Evolutionary conservation across 129 eudicot species (phyloP).

Genomic region (Centaurea solstitialis): DNA sequence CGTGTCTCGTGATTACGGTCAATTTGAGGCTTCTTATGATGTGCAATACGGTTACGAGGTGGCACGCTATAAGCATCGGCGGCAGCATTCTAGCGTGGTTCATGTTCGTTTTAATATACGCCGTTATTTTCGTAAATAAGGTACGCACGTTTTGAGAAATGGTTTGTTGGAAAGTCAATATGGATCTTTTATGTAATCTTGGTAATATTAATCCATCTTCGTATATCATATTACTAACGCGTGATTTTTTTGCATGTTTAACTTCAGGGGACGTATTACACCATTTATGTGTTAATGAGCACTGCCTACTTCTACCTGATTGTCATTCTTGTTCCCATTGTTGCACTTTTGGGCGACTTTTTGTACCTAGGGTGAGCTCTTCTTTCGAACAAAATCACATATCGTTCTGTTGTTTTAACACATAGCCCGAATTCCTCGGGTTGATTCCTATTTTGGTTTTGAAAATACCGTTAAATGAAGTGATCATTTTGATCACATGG

Average conservation of each 20-base stretch:
- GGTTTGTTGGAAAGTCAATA: neutral
- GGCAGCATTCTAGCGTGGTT: constrained; percentile 92
- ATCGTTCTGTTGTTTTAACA: neutral
- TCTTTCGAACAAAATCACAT: neutral
- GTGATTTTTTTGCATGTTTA: neutral
- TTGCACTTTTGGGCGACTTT: constrained; percentile 80
- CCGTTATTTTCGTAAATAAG: constrained; percentile 66
- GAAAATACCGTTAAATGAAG: neutral
- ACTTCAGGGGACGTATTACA: constrained; percentile 70
- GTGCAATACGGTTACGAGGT: constrained; percentile 87
- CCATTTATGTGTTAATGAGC: constrained; percentile 67
- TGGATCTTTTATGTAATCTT: neutral
- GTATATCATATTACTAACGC: neutral
- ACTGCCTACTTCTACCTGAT: constrained; percentile 74
- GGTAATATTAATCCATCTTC: neutral
- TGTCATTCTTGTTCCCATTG: constrained; percentile 73
- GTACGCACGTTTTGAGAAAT: constrained; percentile 23
- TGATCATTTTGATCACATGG: neutral
- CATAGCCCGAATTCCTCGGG: neutral
- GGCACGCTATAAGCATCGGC: constrained; percentile 90
- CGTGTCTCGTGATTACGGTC: constrained; percentile 83
- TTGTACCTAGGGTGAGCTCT: constrained; percentile 71
- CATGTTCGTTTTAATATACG: constrained; percentile 73
- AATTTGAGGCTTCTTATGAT: constrained; percentile 90
- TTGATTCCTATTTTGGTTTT: neutral